Conservation (phyloP, 306 rosid genomes). For the Rosa rugosa region DNA sequence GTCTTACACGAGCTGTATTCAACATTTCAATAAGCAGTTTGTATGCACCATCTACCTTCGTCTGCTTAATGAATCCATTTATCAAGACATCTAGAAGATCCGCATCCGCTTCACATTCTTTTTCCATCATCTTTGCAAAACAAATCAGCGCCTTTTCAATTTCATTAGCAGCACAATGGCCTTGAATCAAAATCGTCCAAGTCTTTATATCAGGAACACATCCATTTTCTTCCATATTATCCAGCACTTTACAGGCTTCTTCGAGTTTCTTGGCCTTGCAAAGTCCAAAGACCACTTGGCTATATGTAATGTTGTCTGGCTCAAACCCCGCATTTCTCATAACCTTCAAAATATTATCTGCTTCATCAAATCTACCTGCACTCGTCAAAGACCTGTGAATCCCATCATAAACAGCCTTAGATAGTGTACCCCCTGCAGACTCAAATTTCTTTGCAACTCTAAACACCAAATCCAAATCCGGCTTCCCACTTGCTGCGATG, state of each 20-base stretch:
- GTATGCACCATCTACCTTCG: slow-evolving; percentile 60
- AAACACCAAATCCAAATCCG: slow-evolving; percentile 58
- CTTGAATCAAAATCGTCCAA: slow-evolving; percentile 91
- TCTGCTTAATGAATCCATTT: slow-evolving; percentile 52
- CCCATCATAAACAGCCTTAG: slow-evolving; percentile 78
- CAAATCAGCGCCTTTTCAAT: slow-evolving; percentile 57
- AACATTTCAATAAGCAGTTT: slow-evolving; percentile 58
- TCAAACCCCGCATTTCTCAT: slow-evolving; percentile 77
- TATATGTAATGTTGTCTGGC: slow-evolving; percentile 79
- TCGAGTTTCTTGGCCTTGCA: slow-evolving; percentile 66
- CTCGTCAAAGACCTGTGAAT: slow-evolving; percentile 75
- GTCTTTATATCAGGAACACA: slow-evolving; percentile 83
- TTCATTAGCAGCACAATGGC: slow-evolving; percentile 73
- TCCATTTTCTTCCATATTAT: slow-evolving; percentile 74
- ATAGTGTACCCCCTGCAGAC: slow-evolving; percentile 50
- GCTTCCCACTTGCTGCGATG: slow-evolving; percentile 41
- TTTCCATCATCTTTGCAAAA: slow-evolving; percentile 67
- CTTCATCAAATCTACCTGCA: slow-evolving; percentile 70
- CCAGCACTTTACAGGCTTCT: slow-evolving; percentile 73
- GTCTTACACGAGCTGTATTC: slow-evolving; percentile 42
- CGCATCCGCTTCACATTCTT: slow-evolving; percentile 59
- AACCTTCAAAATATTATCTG: slow-evolving; percentile 48
- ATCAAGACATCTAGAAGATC: slow-evolving; percentile 63
- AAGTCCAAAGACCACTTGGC: slow-evolving; percentile 81
- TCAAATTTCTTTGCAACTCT: slow-evolving; percentile 69